These are phyloP conservation scores for Melaleuca alternifolia DNA, from an alignment of 345 rosid genomes.

Conservation along the genomic window DNA sequence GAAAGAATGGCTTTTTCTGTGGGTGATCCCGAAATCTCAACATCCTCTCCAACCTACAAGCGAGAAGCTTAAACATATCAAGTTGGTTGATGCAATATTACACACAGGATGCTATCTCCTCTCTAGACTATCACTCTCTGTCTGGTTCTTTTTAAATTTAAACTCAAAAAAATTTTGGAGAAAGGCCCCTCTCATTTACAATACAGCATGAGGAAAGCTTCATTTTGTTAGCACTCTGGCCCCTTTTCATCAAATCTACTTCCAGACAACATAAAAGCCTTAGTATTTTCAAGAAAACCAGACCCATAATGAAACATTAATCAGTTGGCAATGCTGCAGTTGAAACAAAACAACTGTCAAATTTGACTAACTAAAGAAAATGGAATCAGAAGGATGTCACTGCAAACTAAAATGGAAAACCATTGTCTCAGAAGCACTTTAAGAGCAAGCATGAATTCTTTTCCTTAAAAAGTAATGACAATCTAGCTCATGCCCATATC, in stretches of 20 bases:
- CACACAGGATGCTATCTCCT: not conserved
- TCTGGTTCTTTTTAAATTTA: not conserved
- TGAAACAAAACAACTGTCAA: not conserved
- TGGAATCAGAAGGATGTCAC: not conserved
- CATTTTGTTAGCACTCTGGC: not conserved
- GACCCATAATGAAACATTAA: not conserved
- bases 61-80: not conserved
- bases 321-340: not conserved
- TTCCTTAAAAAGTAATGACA: not conserved
- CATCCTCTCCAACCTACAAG: constrained; percentile 64
- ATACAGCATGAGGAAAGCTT: not conserved
- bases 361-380: not conserved
- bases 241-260: not conserved
- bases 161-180: not conserved
- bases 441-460: not conserved
- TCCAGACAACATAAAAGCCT: not conserved
- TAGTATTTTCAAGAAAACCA: not conserved
- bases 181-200: not conserved
- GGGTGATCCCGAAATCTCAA: constrained; percentile 89
- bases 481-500: not conserved
- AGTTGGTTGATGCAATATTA: not conserved
- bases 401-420: not conserved
- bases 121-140: not conserved
- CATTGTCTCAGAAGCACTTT: not conserved
- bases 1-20: constrained; percentile 94